These are phyloP conservation scores for Cercospora brassicicola DNA, from an alignment of 2,329 filamentous ascomycete species.

Conservation along the genomic window DNA sequence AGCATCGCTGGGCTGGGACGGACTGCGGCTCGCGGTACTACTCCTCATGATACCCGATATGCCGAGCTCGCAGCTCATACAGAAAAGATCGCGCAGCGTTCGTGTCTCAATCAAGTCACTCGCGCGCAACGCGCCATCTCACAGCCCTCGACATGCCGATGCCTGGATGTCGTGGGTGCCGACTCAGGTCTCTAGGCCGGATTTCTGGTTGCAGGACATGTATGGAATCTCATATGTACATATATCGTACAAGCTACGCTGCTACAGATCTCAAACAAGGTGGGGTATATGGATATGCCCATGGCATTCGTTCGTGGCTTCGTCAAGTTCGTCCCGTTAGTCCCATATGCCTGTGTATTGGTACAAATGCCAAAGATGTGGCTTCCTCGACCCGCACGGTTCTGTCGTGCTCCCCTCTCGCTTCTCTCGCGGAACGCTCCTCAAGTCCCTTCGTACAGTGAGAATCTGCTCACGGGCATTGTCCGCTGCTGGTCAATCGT, in stretches of 20 bases:
- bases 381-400: neutral
- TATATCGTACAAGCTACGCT: neutral
- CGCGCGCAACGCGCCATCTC: no score
- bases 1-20: neutral
- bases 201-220: neutral
- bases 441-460: constrained; percentile 6
- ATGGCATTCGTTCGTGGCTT: neutral
- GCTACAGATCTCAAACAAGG: neutral
- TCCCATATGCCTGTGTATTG: neutral
- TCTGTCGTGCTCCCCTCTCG: neutral
- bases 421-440: neutral
- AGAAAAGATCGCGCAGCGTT: neutral
- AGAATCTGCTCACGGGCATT: neutral
- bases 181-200: neutral
- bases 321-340: neutral
- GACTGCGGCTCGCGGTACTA: neutral
- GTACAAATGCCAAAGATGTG: neutral
- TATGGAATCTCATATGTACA: neutral
- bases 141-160: no score
- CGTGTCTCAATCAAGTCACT: neutral
- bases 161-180: neutral
- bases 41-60: neutral
- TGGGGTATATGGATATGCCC: neutral
- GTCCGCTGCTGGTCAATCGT: neutral
- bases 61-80: neutral